A percentile compares a stretch with the other conserved stretches of the same genome.
These are phyloP conservation scores for Cyclanthera cordifolia DNA, from an alignment of 306 rosid species.

Conservation along the genomic window DNA sequence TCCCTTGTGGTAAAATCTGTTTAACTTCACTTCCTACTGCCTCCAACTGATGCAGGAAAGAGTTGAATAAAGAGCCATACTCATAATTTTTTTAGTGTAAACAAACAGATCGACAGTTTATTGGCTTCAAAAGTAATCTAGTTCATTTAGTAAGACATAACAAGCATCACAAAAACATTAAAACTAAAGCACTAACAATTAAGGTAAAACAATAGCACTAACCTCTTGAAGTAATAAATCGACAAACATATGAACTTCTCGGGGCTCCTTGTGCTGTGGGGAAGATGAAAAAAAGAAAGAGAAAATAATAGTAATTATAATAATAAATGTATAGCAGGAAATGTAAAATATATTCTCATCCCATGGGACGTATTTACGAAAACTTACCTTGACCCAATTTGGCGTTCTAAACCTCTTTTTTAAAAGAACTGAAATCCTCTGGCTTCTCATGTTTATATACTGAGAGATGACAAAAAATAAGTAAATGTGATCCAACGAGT, in stretches of 20 bases:
- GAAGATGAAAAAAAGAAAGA: slow-evolving; percentile 17
- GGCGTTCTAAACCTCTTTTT: slow-evolving; percentile 85
- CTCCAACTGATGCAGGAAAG: slow-evolving; percentile 50
- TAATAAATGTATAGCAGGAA: background rate
- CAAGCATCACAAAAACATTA: background rate
- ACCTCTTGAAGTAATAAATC: slow-evolving; percentile 93
- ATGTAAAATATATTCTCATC: background rate
- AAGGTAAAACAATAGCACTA: slow-evolving; percentile 15
- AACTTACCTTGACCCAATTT: slow-evolving; percentile 80
- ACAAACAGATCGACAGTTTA: background rate
- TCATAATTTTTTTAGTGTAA: background rate
- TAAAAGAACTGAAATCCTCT: slow-evolving; percentile 64
- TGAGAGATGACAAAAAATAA: slow-evolving; percentile 23
- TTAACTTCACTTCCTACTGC: slow-evolving; percentile 52
- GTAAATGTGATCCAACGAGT: background rate
- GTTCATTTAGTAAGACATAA: background rate
- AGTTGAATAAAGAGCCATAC: background rate
- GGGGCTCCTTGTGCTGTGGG: slow-evolving; percentile 91
- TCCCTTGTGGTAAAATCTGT: slow-evolving; percentile 70
- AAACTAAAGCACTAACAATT: background rate
- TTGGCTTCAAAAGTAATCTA: background rate
- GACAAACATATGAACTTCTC: slow-evolving; percentile 93
- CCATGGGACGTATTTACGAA: slow-evolving; percentile 9
- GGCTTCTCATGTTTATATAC: slow-evolving; percentile 78
- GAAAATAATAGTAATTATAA: slow-evolving; percentile 6